These are phyloP conservation scores for Neofusicoccum kwambonambiense DNA, from an alignment of 2,329 filamentous ascomycete species.

Conservation along the genomic window DNA sequence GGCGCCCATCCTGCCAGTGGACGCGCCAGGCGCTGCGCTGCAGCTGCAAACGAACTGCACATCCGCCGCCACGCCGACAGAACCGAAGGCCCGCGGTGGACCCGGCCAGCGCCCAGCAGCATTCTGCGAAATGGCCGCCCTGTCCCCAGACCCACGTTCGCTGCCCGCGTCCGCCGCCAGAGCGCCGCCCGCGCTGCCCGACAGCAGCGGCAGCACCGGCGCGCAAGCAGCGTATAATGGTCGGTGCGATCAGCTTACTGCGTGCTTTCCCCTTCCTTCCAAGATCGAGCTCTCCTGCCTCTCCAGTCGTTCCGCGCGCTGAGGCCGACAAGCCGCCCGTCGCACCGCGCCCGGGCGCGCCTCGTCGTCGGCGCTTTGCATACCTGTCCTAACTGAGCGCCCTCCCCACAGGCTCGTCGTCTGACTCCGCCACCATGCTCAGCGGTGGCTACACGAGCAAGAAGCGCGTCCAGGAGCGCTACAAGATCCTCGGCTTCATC, in stretches of 20 bases:
- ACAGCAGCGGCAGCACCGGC: conserved; percentile 24
- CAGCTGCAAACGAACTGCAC: conserved; percentile 9
- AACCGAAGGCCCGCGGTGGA: not conserved
- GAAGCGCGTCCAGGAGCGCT: conserved; percentile 85
- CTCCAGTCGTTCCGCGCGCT: not conserved
- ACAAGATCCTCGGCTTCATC: conserved; percentile 97
- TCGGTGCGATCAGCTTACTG: conserved; percentile 25
- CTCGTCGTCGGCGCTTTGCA: not conserved
- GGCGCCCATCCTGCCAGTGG: not conserved
- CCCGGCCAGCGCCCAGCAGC: not conserved
- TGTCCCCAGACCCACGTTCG: conserved; percentile 3
- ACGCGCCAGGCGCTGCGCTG: no score
- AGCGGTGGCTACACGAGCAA: conserved; percentile 62
- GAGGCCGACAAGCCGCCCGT: conserved; percentile 5
- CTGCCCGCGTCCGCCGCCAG: conserved; percentile 24
- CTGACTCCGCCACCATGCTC: conserved; percentile 36
- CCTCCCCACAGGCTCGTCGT: conserved; percentile 1
- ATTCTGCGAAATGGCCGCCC: not conserved
- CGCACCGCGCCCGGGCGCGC: not conserved
- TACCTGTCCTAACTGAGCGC: conserved; percentile 6
- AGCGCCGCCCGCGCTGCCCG: conserved; percentile 20
- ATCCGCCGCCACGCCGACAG: not conserved
- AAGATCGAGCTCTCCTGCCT: not conserved
- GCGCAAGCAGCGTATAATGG: conserved; percentile 43
- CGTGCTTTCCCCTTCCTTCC: conserved; percentile 17